Percentiles rank a stretch among this genome's conserved stretches.
Evolutionary conservation across 2,329 filamentous ascomycete genomes (phyloP).

Genomic region (Atkinsonella hypoxylon): DNA sequence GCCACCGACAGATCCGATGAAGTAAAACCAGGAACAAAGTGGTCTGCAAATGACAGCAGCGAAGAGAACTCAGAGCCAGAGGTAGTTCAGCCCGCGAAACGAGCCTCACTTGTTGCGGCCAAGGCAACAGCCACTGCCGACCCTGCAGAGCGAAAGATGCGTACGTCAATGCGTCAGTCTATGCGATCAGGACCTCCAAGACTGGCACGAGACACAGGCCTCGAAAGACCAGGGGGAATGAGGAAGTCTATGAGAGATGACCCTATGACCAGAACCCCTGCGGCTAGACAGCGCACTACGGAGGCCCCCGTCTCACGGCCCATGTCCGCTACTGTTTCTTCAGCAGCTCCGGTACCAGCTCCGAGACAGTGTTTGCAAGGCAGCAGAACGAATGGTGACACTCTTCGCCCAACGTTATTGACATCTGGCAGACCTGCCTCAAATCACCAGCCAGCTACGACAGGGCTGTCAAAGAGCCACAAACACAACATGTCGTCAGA

Average conservation of each 20-base stretch:
- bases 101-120: not conserved
- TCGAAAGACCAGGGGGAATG: slow-evolving; percentile 15
- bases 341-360: slow-evolving; percentile 4
- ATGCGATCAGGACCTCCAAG: slow-evolving; percentile 26
- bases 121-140: not conserved
- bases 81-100: slow-evolving; percentile 1
- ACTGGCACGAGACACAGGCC: slow-evolving; percentile 5
- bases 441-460: slow-evolving; percentile 15
- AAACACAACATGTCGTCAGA: slow-evolving; percentile 17
- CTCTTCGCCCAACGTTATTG: slow-evolving; percentile 4
- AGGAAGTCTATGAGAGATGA: slow-evolving; percentile 21
- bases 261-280: not conserved
- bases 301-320: not conserved
- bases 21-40: slow-evolving; percentile 23
- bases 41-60: slow-evolving; percentile 11
- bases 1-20: slow-evolving; percentile 24
- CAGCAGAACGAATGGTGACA: slow-evolving; percentile 7
- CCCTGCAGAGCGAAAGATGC: slow-evolving; percentile 22
- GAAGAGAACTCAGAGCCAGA: not conserved
- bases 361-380: slow-evolving; percentile 15
- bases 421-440: slow-evolving; percentile 17
- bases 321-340: not conserved
- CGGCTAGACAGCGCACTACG: not conserved
- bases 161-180: slow-evolving; percentile 37
- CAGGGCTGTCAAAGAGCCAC: slow-evolving; percentile 10